These are phyloP conservation scores for Chlamydomonas urium DNA, from an alignment of 139 green algal species.

Conservation along the genomic window DNA sequence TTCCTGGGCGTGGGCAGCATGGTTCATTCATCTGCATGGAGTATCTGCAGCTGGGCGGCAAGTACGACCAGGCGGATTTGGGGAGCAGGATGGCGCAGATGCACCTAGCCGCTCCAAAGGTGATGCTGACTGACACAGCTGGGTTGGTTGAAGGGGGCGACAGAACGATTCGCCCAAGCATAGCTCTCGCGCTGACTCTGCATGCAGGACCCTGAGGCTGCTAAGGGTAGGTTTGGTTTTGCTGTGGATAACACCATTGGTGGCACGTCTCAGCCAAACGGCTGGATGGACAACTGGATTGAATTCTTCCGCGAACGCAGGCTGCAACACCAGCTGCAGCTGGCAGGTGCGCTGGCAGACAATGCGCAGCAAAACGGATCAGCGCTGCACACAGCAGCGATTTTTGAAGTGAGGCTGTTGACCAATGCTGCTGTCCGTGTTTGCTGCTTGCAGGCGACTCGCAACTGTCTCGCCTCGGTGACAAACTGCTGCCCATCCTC, in stretches of 20 bases:
- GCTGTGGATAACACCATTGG: conserved; percentile 95
- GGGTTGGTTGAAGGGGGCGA: too few relatives aligned
- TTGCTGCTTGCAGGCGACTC: conserved; percentile 43
- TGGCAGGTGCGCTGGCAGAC: conserved; percentile 18
- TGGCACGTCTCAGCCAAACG: conserved; percentile 88
- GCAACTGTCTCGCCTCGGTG: conserved; percentile 52
- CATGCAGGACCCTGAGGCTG: conserved; percentile 37
- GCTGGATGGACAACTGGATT: conserved; percentile 79
- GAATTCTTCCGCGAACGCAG: conserved; percentile 77
- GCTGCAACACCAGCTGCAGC: conserved; percentile 59
- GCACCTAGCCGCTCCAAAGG: too few relatives aligned
- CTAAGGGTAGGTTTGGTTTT: conserved; percentile 81
- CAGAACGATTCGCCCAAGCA: too few relatives aligned
- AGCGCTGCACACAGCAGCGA: not conserved
- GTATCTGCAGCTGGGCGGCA: too few relatives aligned
- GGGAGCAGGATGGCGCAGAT: too few relatives aligned
- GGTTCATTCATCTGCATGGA: too few relatives aligned
- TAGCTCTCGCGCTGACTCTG: too few relatives aligned
- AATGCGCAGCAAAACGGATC: not conserved
- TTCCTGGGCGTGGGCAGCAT: too few relatives aligned
- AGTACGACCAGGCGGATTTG: too few relatives aligned
- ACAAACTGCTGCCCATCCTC: conserved; percentile 70
- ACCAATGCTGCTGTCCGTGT: too few relatives aligned
- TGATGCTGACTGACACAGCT: too few relatives aligned
- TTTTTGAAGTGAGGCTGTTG: too few relatives aligned